A percentile compares a stretch with the other conserved stretches of the same genome.
These are phyloP conservation scores for Diaporthe sp. DNA, from an alignment of 2,329 filamentous ascomycete species.

Conservation along the genomic window DNA sequence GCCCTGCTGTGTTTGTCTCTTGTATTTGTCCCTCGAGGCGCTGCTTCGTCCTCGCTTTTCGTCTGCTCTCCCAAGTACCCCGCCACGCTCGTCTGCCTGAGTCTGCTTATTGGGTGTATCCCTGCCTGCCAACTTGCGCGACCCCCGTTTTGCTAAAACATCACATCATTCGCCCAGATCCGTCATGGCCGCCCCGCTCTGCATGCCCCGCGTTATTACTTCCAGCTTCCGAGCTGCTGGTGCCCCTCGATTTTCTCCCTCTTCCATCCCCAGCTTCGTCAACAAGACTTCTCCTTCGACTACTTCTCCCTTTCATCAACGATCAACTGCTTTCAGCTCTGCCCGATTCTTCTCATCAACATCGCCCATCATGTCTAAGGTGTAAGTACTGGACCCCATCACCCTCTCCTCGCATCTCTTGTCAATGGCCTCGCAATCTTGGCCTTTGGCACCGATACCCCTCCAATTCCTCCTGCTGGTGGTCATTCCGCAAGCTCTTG, in stretches of 20 bases:
- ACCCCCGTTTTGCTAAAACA: constrained; percentile 41
- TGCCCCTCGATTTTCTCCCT: constrained; percentile 53
- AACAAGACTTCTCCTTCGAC: constrained; percentile 49
- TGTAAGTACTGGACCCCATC: constrained; percentile 65
- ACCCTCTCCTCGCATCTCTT: constrained; percentile 28
- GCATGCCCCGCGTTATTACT: constrained; percentile 43
- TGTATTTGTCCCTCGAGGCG: background rate
- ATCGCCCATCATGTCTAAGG: constrained; percentile 79
- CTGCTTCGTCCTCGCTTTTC: constrained; percentile 12
- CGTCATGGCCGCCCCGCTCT: constrained; percentile 55
- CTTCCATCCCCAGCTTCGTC: constrained; percentile 49
- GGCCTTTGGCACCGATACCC: background rate
- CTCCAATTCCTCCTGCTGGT: background rate
- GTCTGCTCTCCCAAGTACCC: constrained; percentile 18
- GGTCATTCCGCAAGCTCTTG: constrained; percentile 28
- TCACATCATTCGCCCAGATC: constrained; percentile 43
- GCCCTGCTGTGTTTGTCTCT: background rate
- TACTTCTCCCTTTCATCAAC: constrained; percentile 53
- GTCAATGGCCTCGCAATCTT: constrained; percentile 5
- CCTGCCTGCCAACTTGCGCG: constrained; percentile 37
- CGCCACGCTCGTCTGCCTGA: constrained; percentile 29
- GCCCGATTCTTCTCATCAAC: constrained; percentile 53
- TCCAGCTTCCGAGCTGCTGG: constrained; percentile 50
- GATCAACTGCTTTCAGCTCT: constrained; percentile 50
- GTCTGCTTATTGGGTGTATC: constrained; percentile 41